phyloP scores from a whole-genome alignment of 2,329 filamentous ascomycete genomes.

The Botryosphaeria dothidea region DNA sequence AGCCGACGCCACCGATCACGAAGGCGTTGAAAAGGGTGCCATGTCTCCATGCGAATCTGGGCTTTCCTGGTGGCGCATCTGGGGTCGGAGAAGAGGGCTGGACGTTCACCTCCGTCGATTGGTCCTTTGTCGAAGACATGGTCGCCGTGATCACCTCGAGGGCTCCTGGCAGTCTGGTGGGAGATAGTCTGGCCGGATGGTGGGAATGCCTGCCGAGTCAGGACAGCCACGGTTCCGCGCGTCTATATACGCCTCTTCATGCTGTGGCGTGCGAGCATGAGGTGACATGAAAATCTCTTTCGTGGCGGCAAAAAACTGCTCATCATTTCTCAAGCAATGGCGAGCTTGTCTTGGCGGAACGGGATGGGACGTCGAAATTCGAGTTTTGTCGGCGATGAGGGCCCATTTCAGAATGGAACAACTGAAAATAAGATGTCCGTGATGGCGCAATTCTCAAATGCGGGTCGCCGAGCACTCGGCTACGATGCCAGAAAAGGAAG shows the following conservation, averaged over 20 bases:
- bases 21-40: slow-evolving; percentile 56
- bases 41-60: slow-evolving; percentile 47
- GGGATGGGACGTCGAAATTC: not conserved
- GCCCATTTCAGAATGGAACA: not conserved
- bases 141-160: not conserved
- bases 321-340: not conserved
- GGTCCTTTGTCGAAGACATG: not conserved
- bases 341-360: not conserved
- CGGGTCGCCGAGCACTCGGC: not conserved
- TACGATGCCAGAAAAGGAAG: not conserved
- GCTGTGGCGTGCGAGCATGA: too few species aligned
- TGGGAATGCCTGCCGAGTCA: too few species aligned
- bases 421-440: not conserved
- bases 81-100: not conserved
- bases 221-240: not conserved
- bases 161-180: too few species aligned
- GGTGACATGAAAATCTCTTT: not conserved
- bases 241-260: not conserved
- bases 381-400: not conserved
- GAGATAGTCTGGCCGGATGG: too few species aligned
- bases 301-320: not conserved
- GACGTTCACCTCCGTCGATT: not conserved
- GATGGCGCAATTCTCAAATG: not conserved
- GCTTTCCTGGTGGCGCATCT: not conserved
- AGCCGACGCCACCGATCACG: slow-evolving; percentile 55